Evolutionary conservation across 371 early-diverging fungal species (phyloP), one percentile per base, ranked within the genome.

Genomic region (Mortierella sp.): DNA sequence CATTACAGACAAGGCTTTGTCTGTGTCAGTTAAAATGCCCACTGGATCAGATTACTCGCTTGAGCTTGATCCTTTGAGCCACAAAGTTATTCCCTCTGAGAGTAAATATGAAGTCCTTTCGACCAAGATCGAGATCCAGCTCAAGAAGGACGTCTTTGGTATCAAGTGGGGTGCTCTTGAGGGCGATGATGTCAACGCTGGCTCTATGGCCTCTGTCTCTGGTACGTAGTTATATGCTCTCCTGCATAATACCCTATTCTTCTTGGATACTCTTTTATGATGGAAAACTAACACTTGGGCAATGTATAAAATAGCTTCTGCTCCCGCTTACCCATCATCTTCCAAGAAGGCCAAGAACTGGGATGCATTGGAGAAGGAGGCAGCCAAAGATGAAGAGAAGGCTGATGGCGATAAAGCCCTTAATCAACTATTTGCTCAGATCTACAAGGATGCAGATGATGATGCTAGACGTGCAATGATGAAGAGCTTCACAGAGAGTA

Each of bases 381-480:
- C 89, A 64, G 93, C 88, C 9, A 83, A 91, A 64, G 93, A 91
- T 2, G 88, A 92, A 47, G 94, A 96, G 2, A 93, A 95, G 83
- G 89, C 93, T 10, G 94, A 95, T 75, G 96, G 97, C 45, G 96
- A 97, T 69, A 90, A 90, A 69, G 95, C 95, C 16, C 84, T 98
- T 63, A 96, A 97, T 83, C 88, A 91, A 12, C 85, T 98, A 60
- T 97, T 99, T 89, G 95, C 96, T 77, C 88, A 94, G 64, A 95
- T 99, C 59, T 98, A 97, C 85, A 87, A 87, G 63, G 92, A 97
- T 72, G 97, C 97, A 2, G 93, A 91, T 78, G 95, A 95, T 16
- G 95, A 99, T 69, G 93, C 95, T 6, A 88, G 91, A 59, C 87
- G 95, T 35, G 99, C 99, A 1, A 99, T 99, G 99, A 93, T 98